Evolutionary conservation across 164 flowering plant genomes (phyloP).

Genomic region (Chloranthus sessilifolius): DNA sequence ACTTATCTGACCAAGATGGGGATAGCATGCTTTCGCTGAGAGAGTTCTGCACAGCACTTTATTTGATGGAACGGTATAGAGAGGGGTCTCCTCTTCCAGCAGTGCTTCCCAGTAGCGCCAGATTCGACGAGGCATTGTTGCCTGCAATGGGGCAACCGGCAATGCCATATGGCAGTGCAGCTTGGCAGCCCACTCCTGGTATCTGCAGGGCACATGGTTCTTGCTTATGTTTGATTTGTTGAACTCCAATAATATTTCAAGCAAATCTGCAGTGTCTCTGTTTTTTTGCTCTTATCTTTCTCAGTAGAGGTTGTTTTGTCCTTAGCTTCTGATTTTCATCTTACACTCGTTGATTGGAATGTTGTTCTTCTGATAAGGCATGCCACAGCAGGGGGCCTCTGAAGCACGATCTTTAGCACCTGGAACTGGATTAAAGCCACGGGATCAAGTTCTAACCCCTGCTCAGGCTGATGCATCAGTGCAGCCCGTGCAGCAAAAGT

Average conservation of each 20-base stretch:
- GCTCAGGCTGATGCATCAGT: slow-evolving; percentile 28
- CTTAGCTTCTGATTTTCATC: too few relatives aligned
- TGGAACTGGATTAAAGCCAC: slow-evolving; percentile 46
- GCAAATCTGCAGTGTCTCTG: too few relatives aligned
- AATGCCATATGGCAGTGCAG: slow-evolving; percentile 44
- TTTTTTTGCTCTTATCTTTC: too few relatives aligned
- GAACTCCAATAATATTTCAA: too few relatives aligned
- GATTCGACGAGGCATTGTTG: slow-evolving; percentile 61
- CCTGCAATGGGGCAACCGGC: slow-evolving; percentile 51
- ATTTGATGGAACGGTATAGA: slow-evolving; percentile 89
- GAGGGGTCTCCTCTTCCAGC: slow-evolving; percentile 90
- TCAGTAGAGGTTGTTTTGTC: too few relatives aligned
- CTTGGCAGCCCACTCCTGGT: slow-evolving; percentile 67
- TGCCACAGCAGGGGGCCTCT: slow-evolving; percentile 47
- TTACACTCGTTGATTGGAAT: slow-evolving; percentile 5
- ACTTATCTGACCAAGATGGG: slow-evolving; percentile 91
- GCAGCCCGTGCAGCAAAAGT: slow-evolving; percentile 51
- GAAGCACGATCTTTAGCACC: slow-evolving; percentile 38
- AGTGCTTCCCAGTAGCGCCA: slow-evolving; percentile 54
- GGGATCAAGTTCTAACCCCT: slow-evolving; percentile 31
- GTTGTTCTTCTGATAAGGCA: slow-evolving; percentile 30
- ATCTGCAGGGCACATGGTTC: slow-evolving; percentile 13
- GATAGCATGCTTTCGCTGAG: slow-evolving; percentile 93
- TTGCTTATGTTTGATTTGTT: neutral
- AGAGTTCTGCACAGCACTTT: slow-evolving; percentile 88